Conservation (phyloP, 2,329 filamentous ascomycete genomes). For the Fusarium poae region DNA sequence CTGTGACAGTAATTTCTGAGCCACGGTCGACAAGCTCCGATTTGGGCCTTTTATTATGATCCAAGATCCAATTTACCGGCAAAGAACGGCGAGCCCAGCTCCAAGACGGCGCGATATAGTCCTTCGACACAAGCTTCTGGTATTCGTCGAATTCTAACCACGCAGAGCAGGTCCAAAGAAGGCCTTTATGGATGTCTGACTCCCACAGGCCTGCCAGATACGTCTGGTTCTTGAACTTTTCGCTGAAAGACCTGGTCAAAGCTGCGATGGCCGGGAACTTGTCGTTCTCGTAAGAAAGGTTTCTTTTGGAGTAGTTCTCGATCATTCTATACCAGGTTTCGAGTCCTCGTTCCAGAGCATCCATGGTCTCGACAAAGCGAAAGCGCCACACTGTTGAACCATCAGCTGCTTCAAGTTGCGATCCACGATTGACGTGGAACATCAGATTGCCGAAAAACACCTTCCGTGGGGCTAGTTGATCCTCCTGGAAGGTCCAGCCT, state of each 20-base stretch:
- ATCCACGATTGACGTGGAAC: background rate
- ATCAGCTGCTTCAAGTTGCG: background rate
- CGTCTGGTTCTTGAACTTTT: fast-evolving
- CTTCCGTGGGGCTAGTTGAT: background rate
- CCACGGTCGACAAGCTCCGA: background rate
- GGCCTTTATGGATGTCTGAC: background rate
- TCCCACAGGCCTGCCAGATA: background rate
- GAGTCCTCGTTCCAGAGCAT: fast-evolving
- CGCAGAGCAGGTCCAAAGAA: fast-evolving
- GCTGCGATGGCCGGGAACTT: background rate
- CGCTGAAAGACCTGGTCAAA: fast-evolving
- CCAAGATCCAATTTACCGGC: fast-evolving
- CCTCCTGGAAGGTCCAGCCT: background rate
- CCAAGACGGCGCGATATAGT: background rate
- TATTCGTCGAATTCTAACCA: background rate
- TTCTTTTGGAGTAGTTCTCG: fast-evolving
- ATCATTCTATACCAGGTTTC: fast-evolving
- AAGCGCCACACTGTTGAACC: fast-evolving
- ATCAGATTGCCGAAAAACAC: background rate
- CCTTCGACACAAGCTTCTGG: fast-evolving
- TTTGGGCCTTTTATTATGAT: fast-evolving
- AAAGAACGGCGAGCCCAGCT: background rate
- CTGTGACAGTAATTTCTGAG: fast-evolving
- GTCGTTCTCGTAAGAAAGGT: background rate
- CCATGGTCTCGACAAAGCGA: fast-evolving